These are phyloP conservation scores for Exophiala sp. DNA, from an alignment of 2,329 filamentous ascomycete genomes.

Conservation along the genomic window DNA sequence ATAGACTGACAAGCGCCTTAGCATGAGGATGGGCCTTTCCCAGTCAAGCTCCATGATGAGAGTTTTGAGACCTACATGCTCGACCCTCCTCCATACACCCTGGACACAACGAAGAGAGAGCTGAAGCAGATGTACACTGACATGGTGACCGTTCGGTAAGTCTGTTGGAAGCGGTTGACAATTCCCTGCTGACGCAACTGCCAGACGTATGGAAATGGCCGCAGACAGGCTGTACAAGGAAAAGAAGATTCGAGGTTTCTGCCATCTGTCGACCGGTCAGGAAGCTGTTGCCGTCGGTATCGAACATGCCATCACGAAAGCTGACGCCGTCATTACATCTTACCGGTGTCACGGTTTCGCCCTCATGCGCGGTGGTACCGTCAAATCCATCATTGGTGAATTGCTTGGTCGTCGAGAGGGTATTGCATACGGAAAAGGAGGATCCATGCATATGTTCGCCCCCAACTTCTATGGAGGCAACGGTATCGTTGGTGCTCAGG, in stretches of 20 bases:
- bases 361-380: slow-evolving; percentile 84
- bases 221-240: slow-evolving; percentile 99
- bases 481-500: slow-evolving; percentile 97
- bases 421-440: slow-evolving; percentile 97
- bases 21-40: slow-evolving; percentile 92
- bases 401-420: slow-evolving; percentile 90
- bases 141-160: slow-evolving; percentile 90
- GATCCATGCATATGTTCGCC: slow-evolving; percentile 99
- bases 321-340: slow-evolving; percentile 92
- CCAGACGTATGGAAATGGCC: slow-evolving; percentile 98
- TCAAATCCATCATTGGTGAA: slow-evolving; percentile 93
- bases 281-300: slow-evolving; percentile 97
- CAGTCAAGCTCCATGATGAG: slow-evolving; percentile 89
- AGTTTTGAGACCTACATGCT: slow-evolving; percentile 99
- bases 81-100: slow-evolving; percentile 87
- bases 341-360: slow-evolving; percentile 99
- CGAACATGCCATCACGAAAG: slow-evolving; percentile 85
- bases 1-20: slow-evolving; percentile 36
- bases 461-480: slow-evolving; percentile 98
- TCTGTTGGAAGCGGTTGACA: not conserved
- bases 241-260: slow-evolving; percentile 99
- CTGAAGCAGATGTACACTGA: slow-evolving; percentile 98
- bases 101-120: slow-evolving; percentile 94
- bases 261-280: slow-evolving; percentile 94
- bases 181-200: slow-evolving; percentile 1